Conservation (phyloP, 768 basidiomycete species). For the Collybiopsis confluens region DNA sequence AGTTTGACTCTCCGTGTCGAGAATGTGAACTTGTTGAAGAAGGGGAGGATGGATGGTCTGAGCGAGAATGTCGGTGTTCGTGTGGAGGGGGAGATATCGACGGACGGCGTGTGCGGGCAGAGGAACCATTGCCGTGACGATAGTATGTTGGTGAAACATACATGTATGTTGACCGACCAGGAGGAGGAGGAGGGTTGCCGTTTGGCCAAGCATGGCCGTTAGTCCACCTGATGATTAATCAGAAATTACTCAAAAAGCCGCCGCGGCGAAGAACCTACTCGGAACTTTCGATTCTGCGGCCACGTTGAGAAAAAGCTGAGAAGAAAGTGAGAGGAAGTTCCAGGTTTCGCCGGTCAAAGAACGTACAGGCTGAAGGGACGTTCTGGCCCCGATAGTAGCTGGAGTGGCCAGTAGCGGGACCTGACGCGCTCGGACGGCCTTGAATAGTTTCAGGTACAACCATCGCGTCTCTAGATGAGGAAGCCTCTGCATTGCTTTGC, state of each 20-base stretch:
- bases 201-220: conserved; percentile 35
- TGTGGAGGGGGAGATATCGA: background rate
- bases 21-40: no score
- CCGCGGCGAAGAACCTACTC: background rate
- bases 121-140: no score
- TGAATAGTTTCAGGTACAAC: conserved; percentile 23
- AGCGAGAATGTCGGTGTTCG: no score
- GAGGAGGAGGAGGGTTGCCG: conserved; percentile 27
- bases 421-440: conserved; percentile 26
- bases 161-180: no score
- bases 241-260: conserved; percentile 25
- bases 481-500: conserved; percentile 46
- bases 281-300: background rate
- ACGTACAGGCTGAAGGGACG: conserved; percentile 38
- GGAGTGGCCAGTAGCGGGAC: conserved; percentile 35
- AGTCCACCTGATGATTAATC: no score
- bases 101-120: no score
- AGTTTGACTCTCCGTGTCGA: no score
- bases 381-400: conserved; percentile 70
- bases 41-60: no score
- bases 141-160: no score
- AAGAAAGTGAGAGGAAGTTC: background rate
- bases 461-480: conserved; percentile 33
- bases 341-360: no score
- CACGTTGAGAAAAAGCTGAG: background rate